Evolutionary conservation across 805 yeast species (phyloP), one percentile per base, ranked within the genome.

Genomic region (Ogataea degrootiae): DNA sequence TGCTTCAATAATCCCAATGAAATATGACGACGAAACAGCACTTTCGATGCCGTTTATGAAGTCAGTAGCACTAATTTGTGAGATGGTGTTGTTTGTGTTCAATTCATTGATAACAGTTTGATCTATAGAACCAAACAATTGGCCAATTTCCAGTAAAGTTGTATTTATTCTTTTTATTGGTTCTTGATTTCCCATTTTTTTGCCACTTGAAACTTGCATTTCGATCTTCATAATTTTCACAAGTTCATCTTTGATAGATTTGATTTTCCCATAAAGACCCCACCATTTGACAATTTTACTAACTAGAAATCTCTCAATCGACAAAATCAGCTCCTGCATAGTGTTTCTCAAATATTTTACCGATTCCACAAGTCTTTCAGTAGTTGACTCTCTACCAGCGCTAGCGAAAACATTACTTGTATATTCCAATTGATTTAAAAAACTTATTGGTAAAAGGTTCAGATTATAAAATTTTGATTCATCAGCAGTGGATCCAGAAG

Each of bases 1-100:
- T 34, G 74, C 77, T 47, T 83, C 88, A 12, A 80, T 69, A 37
- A 80, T 42, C n/a, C 60, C 55, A 14, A 55, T 51, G 38, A 55
- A 51, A 41, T 47, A 47, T 1, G 56, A 51, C 3, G 54, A 44
- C 6, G 53, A 33, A 4, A 34, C 22, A 6, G 53, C 33, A 4
- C 16, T 5, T 17, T 35, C 43, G 17, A 34, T 3, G 14, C 41
- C 46, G 14, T 42, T 38, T 7, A 35, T 42, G 43, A 21, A 47
- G n/a, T 19, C 54, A 15, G 21, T 33, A 6, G 53, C 22, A 14
- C 35, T 49, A 1, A 45, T 42, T 40, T 48, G 50, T 3, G 51
- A 35, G 12, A 52, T 47, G 5, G 47, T 45, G 22, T 52, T 50
- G 40, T 46, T 40, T 12, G 37, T 19, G 5, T 47, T 33, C 3